Evolutionary conservation across 2,329 filamentous ascomycete genomes (phyloP).

Genomic region (Aspergillus oerlinghausenensis): DNA sequence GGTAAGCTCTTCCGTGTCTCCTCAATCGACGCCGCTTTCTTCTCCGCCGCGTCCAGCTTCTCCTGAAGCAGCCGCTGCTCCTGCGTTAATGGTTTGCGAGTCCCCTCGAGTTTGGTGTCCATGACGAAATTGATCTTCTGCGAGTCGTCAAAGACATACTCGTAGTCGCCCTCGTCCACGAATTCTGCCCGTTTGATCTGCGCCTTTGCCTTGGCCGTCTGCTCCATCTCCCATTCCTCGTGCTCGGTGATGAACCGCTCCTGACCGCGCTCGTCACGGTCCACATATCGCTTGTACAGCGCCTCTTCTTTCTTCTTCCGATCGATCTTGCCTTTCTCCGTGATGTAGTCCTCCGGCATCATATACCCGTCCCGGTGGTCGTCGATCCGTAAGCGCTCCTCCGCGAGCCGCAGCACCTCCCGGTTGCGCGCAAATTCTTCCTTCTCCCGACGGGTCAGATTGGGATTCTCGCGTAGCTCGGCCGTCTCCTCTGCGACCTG

Average conservation of each 20-base stretch:
- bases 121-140: conserved; percentile 82
- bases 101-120: conserved; percentile 67
- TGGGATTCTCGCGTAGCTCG: conserved; percentile 71
- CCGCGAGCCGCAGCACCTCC: conserved; percentile 73
- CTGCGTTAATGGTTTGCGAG: conserved; percentile 65
- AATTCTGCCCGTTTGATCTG: conserved; percentile 73
- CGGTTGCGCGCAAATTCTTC: conserved; percentile 85
- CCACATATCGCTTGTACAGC: conserved; percentile 84
- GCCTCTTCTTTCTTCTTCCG: conserved; percentile 82
- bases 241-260: conserved; percentile 90
- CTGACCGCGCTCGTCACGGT: conserved; percentile 78
- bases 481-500: conserved; percentile 86
- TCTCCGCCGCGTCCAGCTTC: conserved; percentile 82
- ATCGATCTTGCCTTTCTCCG: conserved; percentile 85
- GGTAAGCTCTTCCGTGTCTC: conserved; percentile 87
- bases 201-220: conserved; percentile 79
- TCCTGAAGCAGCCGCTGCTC: conserved; percentile 76
- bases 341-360: conserved; percentile 93
- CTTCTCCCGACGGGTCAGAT: conserved; percentile 72
- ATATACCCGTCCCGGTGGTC: conserved; percentile 89
- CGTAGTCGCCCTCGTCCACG: conserved; percentile 77
- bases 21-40: conserved; percentile 81
- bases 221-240: conserved; percentile 92
- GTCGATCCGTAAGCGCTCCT: conserved; percentile 81
- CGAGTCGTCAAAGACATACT: conserved; percentile 86